Conservation (phyloP, 1,139 yeast species). For the Debaryomyces coudertii region DNA sequence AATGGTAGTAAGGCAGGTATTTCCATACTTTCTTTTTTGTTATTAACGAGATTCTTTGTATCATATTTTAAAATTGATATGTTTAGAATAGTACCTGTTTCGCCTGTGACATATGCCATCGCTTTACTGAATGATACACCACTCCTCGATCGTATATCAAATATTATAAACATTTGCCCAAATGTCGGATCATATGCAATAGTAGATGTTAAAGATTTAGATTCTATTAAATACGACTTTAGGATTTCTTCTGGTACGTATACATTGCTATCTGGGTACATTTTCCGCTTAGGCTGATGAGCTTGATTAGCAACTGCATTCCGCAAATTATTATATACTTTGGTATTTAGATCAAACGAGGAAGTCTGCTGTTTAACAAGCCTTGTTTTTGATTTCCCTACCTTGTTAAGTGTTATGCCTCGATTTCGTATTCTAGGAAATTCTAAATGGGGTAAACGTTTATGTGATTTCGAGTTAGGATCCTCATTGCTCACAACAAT, state of each 20-base stretch:
- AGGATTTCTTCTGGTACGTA: slow-evolving; percentile 31
- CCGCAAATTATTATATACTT: slow-evolving; percentile 17
- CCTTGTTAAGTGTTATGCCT: slow-evolving; percentile 21
- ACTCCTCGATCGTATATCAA: slow-evolving; percentile 22
- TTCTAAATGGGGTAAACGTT: slow-evolving; percentile 20
- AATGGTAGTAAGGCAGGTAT: slow-evolving; percentile 14
- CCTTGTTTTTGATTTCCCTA: slow-evolving; percentile 19
- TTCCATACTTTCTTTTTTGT: slow-evolving; percentile 6
- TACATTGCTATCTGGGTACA: slow-evolving; percentile 11
- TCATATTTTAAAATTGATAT: slow-evolving; percentile 24
- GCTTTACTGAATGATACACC: slow-evolving; percentile 19
- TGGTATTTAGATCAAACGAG: slow-evolving; percentile 17
- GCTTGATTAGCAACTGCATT: slow-evolving; percentile 8
- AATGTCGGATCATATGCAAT: slow-evolving; percentile 44
- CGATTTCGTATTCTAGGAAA: slow-evolving; percentile 28
- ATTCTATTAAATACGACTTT: slow-evolving; percentile 27
- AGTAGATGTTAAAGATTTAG: slow-evolving; percentile 28
- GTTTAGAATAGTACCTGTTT: slow-evolving; percentile 30
- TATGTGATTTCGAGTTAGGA: slow-evolving; percentile 12
- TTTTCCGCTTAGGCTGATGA: slow-evolving; percentile 12
- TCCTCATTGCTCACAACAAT: slow-evolving; percentile 18
- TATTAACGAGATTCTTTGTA: slow-evolving; percentile 12
- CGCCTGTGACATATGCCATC: slow-evolving; percentile 41
- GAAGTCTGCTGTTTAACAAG: slow-evolving; percentile 17
- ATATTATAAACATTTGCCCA: slow-evolving; percentile 29